phyloP scores from a whole-genome alignment of 2,329 filamentous ascomycete genomes.

The Xylogone sp. region DNA sequence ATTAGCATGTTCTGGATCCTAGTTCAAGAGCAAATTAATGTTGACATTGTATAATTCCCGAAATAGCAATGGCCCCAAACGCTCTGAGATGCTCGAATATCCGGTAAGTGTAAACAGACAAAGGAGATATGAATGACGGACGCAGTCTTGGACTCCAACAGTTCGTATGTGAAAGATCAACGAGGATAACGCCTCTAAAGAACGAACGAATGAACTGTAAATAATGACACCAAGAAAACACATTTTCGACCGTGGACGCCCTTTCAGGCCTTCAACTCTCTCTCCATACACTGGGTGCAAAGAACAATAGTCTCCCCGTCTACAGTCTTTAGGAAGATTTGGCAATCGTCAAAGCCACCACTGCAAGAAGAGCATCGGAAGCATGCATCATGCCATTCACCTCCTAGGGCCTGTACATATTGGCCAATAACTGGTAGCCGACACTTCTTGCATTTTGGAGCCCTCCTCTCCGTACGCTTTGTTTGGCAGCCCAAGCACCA shows the following conservation, averaged over 20 bases:
- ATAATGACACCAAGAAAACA: slow-evolving; percentile 6
- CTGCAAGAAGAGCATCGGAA: slow-evolving; percentile 72
- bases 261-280: slow-evolving; percentile 49
- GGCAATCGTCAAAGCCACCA: slow-evolving; percentile 59
- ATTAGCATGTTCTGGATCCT: no score
- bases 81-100: not conserved
- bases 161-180: no score
- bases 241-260: slow-evolving; percentile 2
- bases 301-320: slow-evolving; percentile 49
- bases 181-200: not conserved
- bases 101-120: slow-evolving; percentile 5
- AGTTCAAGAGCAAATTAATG: not conserved
- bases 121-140: slow-evolving; percentile 13
- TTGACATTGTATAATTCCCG: not conserved
- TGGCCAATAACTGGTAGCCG: slow-evolving; percentile 80
- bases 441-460: slow-evolving; percentile 85
- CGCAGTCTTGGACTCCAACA: slow-evolving; percentile 11
- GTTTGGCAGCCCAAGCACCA: slow-evolving; percentile 96
- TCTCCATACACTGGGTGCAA: slow-evolving; percentile 58
- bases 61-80: not conserved
- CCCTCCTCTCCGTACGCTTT: slow-evolving; percentile 81
- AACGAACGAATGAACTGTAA: slow-evolving; percentile 1
- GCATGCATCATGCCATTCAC: slow-evolving; percentile 91
- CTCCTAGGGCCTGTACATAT: slow-evolving; percentile 83
- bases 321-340: slow-evolving; percentile 58